Conservation (phyloP, 352 stramenopile species). For the Pythium monospermum region DNA sequence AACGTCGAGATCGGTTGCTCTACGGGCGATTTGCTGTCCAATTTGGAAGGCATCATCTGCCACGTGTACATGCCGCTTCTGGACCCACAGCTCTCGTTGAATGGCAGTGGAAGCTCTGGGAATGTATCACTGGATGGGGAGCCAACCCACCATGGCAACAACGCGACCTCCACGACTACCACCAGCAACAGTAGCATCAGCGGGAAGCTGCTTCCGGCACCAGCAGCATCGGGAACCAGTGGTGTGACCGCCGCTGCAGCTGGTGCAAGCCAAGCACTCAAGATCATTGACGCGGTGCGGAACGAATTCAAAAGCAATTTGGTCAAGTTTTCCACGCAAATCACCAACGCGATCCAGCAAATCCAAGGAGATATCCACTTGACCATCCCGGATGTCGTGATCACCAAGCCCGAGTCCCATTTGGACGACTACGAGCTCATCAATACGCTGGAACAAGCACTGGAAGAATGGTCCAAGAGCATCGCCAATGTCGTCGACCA, state of each 20-base stretch:
- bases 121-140: constrained; percentile 2
- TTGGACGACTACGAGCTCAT: constrained; percentile 85
- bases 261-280: constrained; percentile 50
- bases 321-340: constrained; percentile 91
- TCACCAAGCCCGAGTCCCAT: constrained; percentile 84
- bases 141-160: no score
- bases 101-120: constrained; percentile 11
- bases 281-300: constrained; percentile 77
- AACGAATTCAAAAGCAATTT: constrained; percentile 90
- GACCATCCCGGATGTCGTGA: constrained; percentile 88
- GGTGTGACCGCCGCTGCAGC: constrained; percentile 1
- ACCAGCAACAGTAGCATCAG: constrained; percentile 4
- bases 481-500: constrained; percentile 89
- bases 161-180: background rate
- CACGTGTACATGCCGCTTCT: constrained; percentile 88
- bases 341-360: constrained; percentile 91
- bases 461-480: constrained; percentile 92
- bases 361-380: constrained; percentile 93
- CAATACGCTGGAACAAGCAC: constrained; percentile 84
- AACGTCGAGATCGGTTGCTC: constrained; percentile 87
- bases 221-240: background rate
- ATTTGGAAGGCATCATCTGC: constrained; percentile 83
- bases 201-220: constrained; percentile 5
- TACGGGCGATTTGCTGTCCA: constrained; percentile 77
- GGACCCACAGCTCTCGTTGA: constrained; percentile 55